A percentile compares a stretch with the other conserved stretches of the same genome.
Conservation (phyloP, 2,329 filamentous ascomycete genomes). For the Eutypella sp. region DNA sequence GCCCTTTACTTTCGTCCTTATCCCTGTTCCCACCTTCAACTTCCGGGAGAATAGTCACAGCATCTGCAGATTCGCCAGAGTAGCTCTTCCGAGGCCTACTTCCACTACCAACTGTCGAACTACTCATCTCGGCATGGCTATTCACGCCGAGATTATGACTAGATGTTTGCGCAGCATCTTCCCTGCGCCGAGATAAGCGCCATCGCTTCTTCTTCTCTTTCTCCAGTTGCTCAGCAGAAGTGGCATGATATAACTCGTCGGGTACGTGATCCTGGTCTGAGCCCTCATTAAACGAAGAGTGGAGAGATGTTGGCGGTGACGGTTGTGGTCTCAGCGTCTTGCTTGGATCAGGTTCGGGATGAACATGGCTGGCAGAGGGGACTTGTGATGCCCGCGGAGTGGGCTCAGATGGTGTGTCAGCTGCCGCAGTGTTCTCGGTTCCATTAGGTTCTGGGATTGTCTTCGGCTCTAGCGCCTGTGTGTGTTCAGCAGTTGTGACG, state of each 20-base stretch:
- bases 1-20: conserved; percentile 45
- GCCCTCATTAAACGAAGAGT: conserved; percentile 73
- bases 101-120: conserved; percentile 62
- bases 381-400: conserved; percentile 44
- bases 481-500: conserved; percentile 38
- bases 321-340: conserved; percentile 57
- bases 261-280: conserved; percentile 68
- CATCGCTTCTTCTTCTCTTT: conserved; percentile 66
- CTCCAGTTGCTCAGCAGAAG: conserved; percentile 42
- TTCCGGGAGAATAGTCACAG: conserved; percentile 34
- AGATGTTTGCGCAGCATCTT: conserved; percentile 47
- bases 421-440: conserved; percentile 18
- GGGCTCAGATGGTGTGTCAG: conserved; percentile 36
- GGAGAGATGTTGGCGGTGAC: conserved; percentile 72
- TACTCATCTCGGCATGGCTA: conserved; percentile 59
- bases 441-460: conserved; percentile 11
- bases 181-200: conserved; percentile 66
- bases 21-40: conserved; percentile 34
- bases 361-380: conserved; percentile 35
- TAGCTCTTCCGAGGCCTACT: conserved; percentile 44
- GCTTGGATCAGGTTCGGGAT: conserved; percentile 39
- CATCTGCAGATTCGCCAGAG: conserved; percentile 47
- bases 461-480: conserved; percentile 41
- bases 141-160: conserved; percentile 53
- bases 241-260: conserved; percentile 45